Evolutionary conservation across 192 early-diverging fungal genomes (phyloP).

Genomic region (Entophlyctis luteolus): DNA sequence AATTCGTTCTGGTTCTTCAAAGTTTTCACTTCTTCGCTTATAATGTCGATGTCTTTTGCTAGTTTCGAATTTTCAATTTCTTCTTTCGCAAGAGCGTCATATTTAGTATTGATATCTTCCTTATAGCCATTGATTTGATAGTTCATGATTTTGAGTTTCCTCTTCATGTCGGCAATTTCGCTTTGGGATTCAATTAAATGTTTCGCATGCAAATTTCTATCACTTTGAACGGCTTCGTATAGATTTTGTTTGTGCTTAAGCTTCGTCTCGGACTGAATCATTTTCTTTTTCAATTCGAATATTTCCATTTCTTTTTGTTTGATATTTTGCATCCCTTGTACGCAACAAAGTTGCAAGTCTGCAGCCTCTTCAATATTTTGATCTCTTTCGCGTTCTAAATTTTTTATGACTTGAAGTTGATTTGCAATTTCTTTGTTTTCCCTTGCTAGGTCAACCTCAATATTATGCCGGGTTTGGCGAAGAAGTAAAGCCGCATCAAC

Average conservation of each 20-base stretch:
- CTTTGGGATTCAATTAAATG: slow-evolving; percentile 57
- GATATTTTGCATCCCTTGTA: slow-evolving; percentile 43
- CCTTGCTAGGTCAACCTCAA: slow-evolving; percentile 52
- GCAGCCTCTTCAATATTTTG: slow-evolving; percentile 39
- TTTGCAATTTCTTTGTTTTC: slow-evolving; percentile 27
- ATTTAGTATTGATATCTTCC: slow-evolving; percentile 57
- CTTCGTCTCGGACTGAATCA: slow-evolving; percentile 58
- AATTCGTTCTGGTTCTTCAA: slow-evolving; percentile 59
- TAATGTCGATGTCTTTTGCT: slow-evolving; percentile 52
- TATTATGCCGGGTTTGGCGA: slow-evolving; percentile 49
- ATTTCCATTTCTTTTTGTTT: slow-evolving; percentile 58
- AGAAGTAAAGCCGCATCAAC: slow-evolving; percentile 36
- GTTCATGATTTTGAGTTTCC: slow-evolving; percentile 63
- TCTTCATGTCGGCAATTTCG: slow-evolving; percentile 63
- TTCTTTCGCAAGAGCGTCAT: slow-evolving; percentile 48
- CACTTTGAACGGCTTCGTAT: slow-evolving; percentile 64
- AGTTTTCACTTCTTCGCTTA: slow-evolving; percentile 51
- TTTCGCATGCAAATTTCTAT: slow-evolving; percentile 59
- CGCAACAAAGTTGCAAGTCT: slow-evolving; percentile 36
- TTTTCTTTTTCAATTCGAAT: slow-evolving; percentile 56
- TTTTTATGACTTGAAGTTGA: slow-evolving; percentile 28
- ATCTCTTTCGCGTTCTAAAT: slow-evolving; percentile 42
- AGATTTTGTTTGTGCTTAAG: slow-evolving; percentile 65
- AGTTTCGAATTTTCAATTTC: slow-evolving; percentile 46
- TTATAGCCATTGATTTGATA: slow-evolving; percentile 65